These are phyloP conservation scores for Solanum virginianum DNA, from an alignment of 257 asterid species.

Conservation along the genomic window DNA sequence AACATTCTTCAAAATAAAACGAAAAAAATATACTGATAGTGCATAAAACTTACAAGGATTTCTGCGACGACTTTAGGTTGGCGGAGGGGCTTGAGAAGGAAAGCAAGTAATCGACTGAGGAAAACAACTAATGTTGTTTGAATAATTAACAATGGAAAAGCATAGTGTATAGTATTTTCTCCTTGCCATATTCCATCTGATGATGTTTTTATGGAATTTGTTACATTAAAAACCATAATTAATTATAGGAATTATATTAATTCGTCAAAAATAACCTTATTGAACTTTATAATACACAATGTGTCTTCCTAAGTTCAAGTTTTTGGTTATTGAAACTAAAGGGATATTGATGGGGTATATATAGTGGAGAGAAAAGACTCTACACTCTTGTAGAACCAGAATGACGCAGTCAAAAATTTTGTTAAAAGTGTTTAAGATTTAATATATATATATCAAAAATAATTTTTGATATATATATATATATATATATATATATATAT, in stretches of 20 bases:
- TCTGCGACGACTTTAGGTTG: constrained; percentile 58
- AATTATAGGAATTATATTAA: neutral
- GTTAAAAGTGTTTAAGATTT: too few species aligned
- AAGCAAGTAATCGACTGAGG: constrained; percentile 33
- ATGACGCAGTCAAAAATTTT: too few species aligned
- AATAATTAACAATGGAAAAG: constrained; percentile 42
- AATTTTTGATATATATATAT: too few species aligned
- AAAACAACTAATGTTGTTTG: constrained; percentile 35
- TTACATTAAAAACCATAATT: constrained; percentile 18
- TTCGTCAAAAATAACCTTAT: neutral
- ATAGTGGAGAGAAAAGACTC: neutral
- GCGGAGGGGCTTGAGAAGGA: constrained; percentile 48
- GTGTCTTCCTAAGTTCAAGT: neutral
- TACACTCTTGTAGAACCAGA: neutral
- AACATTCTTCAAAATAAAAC: neutral
- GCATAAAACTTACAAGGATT: constrained; percentile 23
- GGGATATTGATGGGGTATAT: neutral
- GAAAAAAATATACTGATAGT: neutral
- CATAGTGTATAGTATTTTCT: constrained; percentile 39
- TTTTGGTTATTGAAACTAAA: neutral
- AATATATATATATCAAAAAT: too few species aligned
- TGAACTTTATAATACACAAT: neutral
- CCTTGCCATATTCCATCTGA: constrained; percentile 57
- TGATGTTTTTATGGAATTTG: constrained; percentile 20
- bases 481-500: too few species aligned